Conservation (phyloP, 352 stramenopile genomes). For the Phytophthora lateralis region DNA sequence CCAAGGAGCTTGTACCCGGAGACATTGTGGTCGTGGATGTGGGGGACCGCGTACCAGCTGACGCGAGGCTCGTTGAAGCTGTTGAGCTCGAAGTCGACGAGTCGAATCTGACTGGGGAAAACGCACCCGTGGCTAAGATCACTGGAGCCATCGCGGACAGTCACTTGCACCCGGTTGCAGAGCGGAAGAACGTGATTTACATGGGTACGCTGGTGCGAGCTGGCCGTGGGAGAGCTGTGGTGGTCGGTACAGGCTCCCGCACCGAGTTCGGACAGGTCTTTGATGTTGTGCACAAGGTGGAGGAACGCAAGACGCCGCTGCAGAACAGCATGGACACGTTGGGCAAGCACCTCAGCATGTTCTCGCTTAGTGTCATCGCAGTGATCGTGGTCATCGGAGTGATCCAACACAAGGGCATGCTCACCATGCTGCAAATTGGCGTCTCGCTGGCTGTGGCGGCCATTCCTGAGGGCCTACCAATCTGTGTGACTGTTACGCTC, state of each 20-base stretch:
- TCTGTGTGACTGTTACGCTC: constrained; percentile 83
- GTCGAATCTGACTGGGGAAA: constrained; percentile 95
- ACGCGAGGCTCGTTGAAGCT: constrained; percentile 92
- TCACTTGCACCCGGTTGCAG: constrained; percentile 71
- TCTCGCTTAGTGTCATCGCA: constrained; percentile 93
- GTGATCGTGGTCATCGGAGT: constrained; percentile 95
- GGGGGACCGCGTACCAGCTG: constrained; percentile 93
- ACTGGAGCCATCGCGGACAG: constrained; percentile 65
- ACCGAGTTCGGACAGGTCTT: constrained; percentile 98
- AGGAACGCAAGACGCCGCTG: constrained; percentile 93
- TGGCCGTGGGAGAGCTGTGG: constrained; percentile 92
- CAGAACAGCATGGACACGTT: constrained; percentile 97
- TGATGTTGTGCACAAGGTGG: constrained; percentile 93
- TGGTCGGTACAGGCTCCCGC: constrained; percentile 92
- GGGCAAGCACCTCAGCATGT: constrained; percentile 94
- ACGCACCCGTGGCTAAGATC: constrained; percentile 81
- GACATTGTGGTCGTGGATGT: constrained; percentile 91
- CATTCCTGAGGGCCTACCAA: constrained; percentile 79
- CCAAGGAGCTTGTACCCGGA: constrained; percentile 81
- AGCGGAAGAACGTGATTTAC: constrained; percentile 95
- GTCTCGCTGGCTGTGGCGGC: constrained; percentile 88
- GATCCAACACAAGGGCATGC: constrained; percentile 90
- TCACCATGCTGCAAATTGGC: constrained; percentile 97
- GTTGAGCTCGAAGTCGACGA: constrained; percentile 92
- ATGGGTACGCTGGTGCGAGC: constrained; percentile 95